phyloP scores from a whole-genome alignment of 495 filamentous ascomycete genomes.

The Thermothielavioides terrestris region DNA sequence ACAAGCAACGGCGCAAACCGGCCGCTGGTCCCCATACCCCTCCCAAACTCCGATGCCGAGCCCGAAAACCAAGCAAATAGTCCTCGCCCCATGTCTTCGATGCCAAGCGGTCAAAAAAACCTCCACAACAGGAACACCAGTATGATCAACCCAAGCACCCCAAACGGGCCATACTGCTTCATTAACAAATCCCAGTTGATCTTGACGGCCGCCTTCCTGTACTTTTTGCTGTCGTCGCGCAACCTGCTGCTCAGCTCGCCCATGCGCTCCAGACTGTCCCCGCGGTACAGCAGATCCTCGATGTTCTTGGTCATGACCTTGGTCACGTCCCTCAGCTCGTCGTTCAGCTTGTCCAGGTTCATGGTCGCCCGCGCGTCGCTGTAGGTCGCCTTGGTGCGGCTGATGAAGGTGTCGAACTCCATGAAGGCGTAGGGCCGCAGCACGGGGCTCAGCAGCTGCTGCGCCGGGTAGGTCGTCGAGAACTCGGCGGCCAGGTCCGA shows the following conservation, averaged over 20 bases:
- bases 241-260: slow-evolving; percentile 82
- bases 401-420: slow-evolving; percentile 96
- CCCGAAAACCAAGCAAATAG: background rate
- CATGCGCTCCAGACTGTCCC: slow-evolving; percentile 93
- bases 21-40: background rate
- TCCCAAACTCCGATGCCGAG: slow-evolving; percentile 6
- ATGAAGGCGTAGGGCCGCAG: slow-evolving; percentile 93
- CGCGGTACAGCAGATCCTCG: slow-evolving; percentile 91
- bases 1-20: background rate
- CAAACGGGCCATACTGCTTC: slow-evolving; percentile 95
- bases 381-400: slow-evolving; percentile 87
- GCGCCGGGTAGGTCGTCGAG: slow-evolving; percentile 66
- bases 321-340: slow-evolving; percentile 94
- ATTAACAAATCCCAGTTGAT: slow-evolving; percentile 98
- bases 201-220: slow-evolving; percentile 80
- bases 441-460: slow-evolving; percentile 61
- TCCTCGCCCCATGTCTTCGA: background rate
- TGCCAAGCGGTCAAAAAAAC: slow-evolving; percentile 57
- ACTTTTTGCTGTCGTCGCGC: slow-evolving; percentile 89
- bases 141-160: slow-evolving; percentile 66
- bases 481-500: slow-evolving; percentile 87
- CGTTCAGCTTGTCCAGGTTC: slow-evolving; percentile 85
- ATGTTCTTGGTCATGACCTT: slow-evolving; percentile 99
- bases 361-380: slow-evolving; percentile 80
- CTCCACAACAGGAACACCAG: slow-evolving; percentile 83